phyloP scores from a whole-genome alignment of 179 eudicot species.

The Silene noctiflora region DNA sequence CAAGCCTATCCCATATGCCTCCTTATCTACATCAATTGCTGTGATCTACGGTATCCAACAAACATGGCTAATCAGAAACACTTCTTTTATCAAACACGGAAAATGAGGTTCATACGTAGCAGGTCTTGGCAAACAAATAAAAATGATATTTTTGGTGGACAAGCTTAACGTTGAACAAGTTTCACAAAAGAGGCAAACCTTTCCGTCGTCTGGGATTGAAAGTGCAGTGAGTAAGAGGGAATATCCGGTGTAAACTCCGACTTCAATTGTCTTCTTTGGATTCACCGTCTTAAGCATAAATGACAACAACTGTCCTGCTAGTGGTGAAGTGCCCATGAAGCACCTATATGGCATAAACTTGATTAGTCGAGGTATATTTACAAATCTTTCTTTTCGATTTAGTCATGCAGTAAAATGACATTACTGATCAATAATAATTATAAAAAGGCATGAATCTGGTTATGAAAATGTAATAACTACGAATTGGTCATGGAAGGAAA shows the following conservation, averaged over 20 bases:
- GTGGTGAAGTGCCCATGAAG: slow-evolving; percentile 37
- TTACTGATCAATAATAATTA: no score
- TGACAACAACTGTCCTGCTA: slow-evolving; percentile 48
- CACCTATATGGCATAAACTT: slow-evolving; percentile 20
- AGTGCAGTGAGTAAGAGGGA: slow-evolving; percentile 64
- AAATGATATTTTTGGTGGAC: no score
- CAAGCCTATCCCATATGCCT: slow-evolving; percentile 49
- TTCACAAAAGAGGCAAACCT: slow-evolving; percentile 29
- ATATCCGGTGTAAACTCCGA: slow-evolving; percentile 65
- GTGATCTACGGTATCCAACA: slow-evolving; percentile 34
- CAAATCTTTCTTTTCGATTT: neutral
- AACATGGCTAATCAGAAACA: no score
- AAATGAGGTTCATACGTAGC: no score
- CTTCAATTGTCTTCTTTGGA: slow-evolving; percentile 50
- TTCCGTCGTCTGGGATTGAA: slow-evolving; percentile 49
- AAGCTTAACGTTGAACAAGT: no score
- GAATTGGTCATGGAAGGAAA: neutral
- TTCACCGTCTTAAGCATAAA: slow-evolving; percentile 39
- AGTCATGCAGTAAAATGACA: neutral
- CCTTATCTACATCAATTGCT: slow-evolving; percentile 44
- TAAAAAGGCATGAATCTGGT: neutral
- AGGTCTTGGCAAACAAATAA: no score
- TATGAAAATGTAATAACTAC: neutral
- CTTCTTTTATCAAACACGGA: neutral
- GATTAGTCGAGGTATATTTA: neutral